Conservation (phyloP, 2,329 filamentous ascomycete species). For the Aspergillus phoenicis region DNA sequence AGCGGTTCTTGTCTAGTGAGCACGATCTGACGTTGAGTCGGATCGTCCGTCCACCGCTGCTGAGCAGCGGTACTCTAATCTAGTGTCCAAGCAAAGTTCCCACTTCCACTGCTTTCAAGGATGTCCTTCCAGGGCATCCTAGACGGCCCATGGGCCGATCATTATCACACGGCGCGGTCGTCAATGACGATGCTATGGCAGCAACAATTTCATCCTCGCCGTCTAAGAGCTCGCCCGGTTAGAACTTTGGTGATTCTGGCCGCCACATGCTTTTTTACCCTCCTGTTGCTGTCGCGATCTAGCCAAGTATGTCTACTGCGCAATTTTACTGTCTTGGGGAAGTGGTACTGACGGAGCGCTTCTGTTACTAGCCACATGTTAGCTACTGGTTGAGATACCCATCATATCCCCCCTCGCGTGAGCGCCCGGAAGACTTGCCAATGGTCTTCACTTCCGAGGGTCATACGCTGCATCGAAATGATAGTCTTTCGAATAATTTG, state of each 20-base stretch:
- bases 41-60: slow-evolving; percentile 9
- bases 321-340: background rate
- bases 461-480: slow-evolving; percentile 26
- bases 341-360: background rate
- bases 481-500: slow-evolving; percentile 34
- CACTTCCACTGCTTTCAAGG: slow-evolving; percentile 11
- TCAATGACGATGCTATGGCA: slow-evolving; percentile 24
- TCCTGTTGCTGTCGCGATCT: slow-evolving; percentile 26
- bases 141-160: slow-evolving; percentile 27
- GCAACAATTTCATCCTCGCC: slow-evolving; percentile 30
- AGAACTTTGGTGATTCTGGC: slow-evolving; percentile 26
- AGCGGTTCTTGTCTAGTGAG: background rate
- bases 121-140: slow-evolving; percentile 32
- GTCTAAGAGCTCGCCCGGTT: slow-evolving; percentile 30
- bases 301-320: slow-evolving; percentile 17
- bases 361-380: slow-evolving; percentile 23
- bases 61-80: slow-evolving; percentile 1
- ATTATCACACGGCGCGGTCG: slow-evolving; percentile 26
- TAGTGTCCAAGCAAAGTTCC: background rate
- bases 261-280: slow-evolving; percentile 27
- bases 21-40: background rate
- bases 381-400: slow-evolving; percentile 40
- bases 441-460: slow-evolving; percentile 26
- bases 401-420: slow-evolving; percentile 33
- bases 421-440: slow-evolving; percentile 35